Evolutionary conservation across 768 basidiomycete species (phyloP).

Genomic region (Tulasnella sp.): DNA sequence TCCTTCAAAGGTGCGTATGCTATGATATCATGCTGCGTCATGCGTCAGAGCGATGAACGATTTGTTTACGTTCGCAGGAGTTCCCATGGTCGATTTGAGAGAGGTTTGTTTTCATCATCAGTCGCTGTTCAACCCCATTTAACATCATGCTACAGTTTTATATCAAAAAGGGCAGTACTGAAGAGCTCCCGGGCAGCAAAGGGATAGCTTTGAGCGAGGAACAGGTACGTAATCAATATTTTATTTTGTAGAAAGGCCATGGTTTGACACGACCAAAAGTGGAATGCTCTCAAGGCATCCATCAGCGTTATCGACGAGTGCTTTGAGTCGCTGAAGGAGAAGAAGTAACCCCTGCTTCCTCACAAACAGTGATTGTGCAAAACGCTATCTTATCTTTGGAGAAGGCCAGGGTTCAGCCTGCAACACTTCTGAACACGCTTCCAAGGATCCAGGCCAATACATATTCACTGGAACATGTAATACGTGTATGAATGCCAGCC

Average conservation of each 20-base stretch:
- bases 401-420: no score
- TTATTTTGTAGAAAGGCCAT: no score
- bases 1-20: slow-evolving; percentile 2
- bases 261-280: not conserved
- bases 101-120: not conserved
- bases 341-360: not conserved
- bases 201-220: slow-evolving; percentile 7
- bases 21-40: not conserved
- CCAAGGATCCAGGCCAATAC: no score
- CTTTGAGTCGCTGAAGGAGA: not conserved
- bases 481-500: no score
- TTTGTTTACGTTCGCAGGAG: not conserved
- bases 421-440: no score
- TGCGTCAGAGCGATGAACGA: not conserved
- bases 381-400: no score
- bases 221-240: slow-evolving; percentile 1
- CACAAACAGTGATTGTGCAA: no score
- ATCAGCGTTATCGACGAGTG: slow-evolving; percentile 4
- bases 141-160: not conserved
- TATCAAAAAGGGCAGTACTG: not conserved
- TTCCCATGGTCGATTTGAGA: slow-evolving; percentile 10
- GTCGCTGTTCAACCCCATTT: not conserved
- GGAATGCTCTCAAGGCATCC: slow-evolving; percentile 6
- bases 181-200: slow-evolving; percentile 2
- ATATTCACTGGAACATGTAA: no score